These are phyloP conservation scores for Cutaneotrichosporon sp. DNA, from an alignment of 1,284 basidiomycete species.

Conservation along the genomic window DNA sequence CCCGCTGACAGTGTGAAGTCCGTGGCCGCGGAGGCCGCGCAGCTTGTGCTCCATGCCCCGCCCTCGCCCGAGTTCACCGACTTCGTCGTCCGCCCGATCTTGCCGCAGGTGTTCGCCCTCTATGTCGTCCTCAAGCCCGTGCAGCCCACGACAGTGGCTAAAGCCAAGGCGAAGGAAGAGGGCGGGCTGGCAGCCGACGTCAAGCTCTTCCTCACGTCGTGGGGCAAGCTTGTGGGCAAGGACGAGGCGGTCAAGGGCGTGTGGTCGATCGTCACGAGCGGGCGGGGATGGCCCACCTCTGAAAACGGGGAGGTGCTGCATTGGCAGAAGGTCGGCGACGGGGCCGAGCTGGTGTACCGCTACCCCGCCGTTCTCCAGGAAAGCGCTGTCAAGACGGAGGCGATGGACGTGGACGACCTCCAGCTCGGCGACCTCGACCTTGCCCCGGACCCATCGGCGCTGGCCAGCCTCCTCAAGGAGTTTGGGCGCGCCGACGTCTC, in stretches of 20 bases:
- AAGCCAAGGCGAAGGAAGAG: conserved; percentile 58
- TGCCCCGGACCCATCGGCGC: conserved; percentile 69
- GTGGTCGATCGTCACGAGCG: conserved; percentile 63
- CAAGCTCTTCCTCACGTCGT: conserved; percentile 64
- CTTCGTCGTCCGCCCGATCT: conserved; percentile 66
- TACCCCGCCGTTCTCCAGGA: conserved; percentile 27
- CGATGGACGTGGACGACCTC: conserved; percentile 60
- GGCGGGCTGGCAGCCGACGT: conserved; percentile 57
- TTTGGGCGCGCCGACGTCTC: conserved; percentile 69
- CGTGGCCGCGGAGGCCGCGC: conserved; percentile 35
- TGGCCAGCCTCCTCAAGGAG: conserved; percentile 65
- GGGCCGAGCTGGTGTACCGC: conserved; percentile 17
- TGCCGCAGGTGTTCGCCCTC: conserved; percentile 68
- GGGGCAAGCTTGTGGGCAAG: conserved; percentile 66
- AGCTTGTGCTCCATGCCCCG: conserved; percentile 63
- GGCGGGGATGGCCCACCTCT: conserved; percentile 52
- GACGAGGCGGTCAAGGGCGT: conserved; percentile 62
- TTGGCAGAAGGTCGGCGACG: conserved; percentile 30
- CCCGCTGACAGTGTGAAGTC: conserved; percentile 7
- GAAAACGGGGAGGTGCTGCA: conserved; percentile 28
- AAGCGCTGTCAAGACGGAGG: conserved; percentile 34
- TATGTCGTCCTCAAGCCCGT: conserved; percentile 59
- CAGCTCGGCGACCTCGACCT: conserved; percentile 64
- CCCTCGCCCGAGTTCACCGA: conserved; percentile 70
- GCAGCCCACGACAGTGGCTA: conserved; percentile 13